Evolutionary conservation across 371 early-diverging fungal species (phyloP), one percentile per base, ranked within the genome.

Genomic region (Phascolomyces articulosus): DNA sequence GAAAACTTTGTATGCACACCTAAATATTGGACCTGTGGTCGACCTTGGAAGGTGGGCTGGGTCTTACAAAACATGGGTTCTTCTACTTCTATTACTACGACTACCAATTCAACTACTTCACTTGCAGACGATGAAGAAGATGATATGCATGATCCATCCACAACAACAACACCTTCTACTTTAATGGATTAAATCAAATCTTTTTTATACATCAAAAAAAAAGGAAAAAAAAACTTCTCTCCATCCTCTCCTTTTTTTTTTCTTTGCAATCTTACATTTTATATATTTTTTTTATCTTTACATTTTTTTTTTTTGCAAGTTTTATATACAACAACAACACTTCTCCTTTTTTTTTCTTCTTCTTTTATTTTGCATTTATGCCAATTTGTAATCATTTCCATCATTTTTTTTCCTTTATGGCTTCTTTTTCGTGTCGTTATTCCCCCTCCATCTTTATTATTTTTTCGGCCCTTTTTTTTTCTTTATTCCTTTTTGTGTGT

Each of bases 31-130:
- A 55, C 61, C 13, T 82, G 82, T 58, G 75, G 77, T 15, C 61
- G 69, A 29, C 74, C 72, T 16, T 82, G 82, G 82, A 77, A 79
- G 41, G 79, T 79, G 1, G 79, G 82, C 27, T 82, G 82, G 82
- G 79, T 82, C 7, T 56, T 80, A 29, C 73, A 75, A 54, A 62
- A 63, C 59, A 51, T 20, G 7, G 26, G 6, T n/a, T 51, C 51
- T 11, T 23, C 51, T 15, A 54, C 64, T 34, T 34, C 34, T n/a
- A n/a, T n/a, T n/a, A n/a, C n/a, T n/a, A n/a, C n/a, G n/a, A n/a
- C n/a, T n/a, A n/a, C n/a, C n/a, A n/a, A n/a, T n/a, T n/a, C n/a
- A n/a, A 51, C 51, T 15, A 54, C 64, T 34, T 34, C 34, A 26
- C 59, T 56, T 15, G 68, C 66, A 24, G 68, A 66, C 20, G 69